phyloP scores from a whole-genome alignment of 768 basidiomycete species.

The Russula foetens region DNA sequence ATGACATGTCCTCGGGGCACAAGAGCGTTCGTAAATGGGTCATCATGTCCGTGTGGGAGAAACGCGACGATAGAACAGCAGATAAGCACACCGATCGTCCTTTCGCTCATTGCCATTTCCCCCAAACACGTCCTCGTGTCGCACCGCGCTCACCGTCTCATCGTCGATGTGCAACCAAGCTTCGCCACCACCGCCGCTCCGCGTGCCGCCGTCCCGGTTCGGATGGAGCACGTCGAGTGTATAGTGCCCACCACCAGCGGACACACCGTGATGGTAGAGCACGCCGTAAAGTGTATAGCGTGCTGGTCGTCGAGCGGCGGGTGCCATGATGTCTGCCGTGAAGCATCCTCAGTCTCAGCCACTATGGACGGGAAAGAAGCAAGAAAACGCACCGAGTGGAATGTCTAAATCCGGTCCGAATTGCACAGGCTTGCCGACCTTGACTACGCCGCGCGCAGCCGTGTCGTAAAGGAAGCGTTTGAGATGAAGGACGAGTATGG shows the following conservation, averaged over 20 bases:
- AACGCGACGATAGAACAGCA: slow-evolving; percentile 76
- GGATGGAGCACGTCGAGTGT: slow-evolving; percentile 85
- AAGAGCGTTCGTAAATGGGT: background rate
- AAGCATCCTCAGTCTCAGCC: background rate
- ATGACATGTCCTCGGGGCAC: too few relatives aligned
- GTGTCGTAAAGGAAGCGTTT: slow-evolving; percentile 89
- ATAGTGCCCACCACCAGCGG: slow-evolving; percentile 91
- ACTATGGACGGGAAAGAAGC: too few relatives aligned
- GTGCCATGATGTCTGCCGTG: slow-evolving; percentile 23
- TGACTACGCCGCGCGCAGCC: slow-evolving; percentile 66
- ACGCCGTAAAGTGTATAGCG: slow-evolving; percentile 80
- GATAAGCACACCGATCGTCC: slow-evolving; percentile 73
- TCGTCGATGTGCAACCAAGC: slow-evolving; percentile 95
- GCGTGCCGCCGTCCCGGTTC: slow-evolving; percentile 37
- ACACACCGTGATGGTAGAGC: slow-evolving; percentile 88
- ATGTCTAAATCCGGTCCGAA: slow-evolving; percentile 77
- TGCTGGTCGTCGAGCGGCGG: slow-evolving; percentile 36
- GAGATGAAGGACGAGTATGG: slow-evolving; percentile 79
- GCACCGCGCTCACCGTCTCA: slow-evolving; percentile 73
- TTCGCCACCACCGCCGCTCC: slow-evolving; percentile 35
- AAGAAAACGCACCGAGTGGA: slow-evolving; percentile 43
- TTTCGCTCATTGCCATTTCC: slow-evolving; percentile 26
- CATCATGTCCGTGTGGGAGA: slow-evolving; percentile 25
- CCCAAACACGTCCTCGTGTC: slow-evolving; percentile 64
- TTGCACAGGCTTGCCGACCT: slow-evolving; percentile 72